These are phyloP conservation scores for Spathaspora sp. DNA, from an alignment of 805 yeast species.

Conservation along the genomic window DNA sequence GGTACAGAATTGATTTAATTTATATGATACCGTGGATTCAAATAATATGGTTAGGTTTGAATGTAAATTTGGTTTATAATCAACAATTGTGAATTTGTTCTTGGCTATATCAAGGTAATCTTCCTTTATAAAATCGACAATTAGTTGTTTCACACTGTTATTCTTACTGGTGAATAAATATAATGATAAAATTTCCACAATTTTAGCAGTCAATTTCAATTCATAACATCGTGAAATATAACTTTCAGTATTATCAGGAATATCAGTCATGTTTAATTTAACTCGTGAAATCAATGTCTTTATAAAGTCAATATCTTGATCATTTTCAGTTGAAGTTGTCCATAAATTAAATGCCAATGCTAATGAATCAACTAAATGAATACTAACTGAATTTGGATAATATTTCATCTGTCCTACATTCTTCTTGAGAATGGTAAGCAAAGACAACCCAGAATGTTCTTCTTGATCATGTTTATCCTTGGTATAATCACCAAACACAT, in stretches of 20 bases:
- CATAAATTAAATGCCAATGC: constrained; percentile 75
- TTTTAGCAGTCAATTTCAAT: constrained; percentile 57
- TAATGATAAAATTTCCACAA: constrained; percentile 73
- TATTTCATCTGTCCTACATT: constrained; percentile 49
- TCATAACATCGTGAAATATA: constrained; percentile 45
- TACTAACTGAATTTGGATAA: constrained; percentile 60
- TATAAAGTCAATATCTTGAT: constrained; percentile 46
- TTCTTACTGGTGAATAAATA: constrained; percentile 58
- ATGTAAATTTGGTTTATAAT: constrained; percentile 46
- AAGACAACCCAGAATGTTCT: constrained; percentile 27
- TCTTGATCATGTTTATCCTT: constrained; percentile 14
- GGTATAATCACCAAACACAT: constrained; percentile 37
- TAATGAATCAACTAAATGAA: constrained; percentile 68
- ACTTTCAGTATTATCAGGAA: constrained; percentile 15
- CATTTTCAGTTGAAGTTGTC: constrained; percentile 49
- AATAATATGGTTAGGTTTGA: constrained; percentile 44
- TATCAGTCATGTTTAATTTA: constrained; percentile 11
- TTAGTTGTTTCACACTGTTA: constrained; percentile 35
- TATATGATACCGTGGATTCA: constrained; percentile 44
- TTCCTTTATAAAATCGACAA: constrained; percentile 38
- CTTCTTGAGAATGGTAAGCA: constrained; percentile 53
- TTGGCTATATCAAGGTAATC: constrained; percentile 29
- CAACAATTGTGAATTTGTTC: constrained; percentile 38
- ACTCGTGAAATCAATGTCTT: constrained; percentile 37
- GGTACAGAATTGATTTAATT: constrained; percentile 49